Conservation (phyloP, 345 rosid genomes). For the Psidium guajava region DNA sequence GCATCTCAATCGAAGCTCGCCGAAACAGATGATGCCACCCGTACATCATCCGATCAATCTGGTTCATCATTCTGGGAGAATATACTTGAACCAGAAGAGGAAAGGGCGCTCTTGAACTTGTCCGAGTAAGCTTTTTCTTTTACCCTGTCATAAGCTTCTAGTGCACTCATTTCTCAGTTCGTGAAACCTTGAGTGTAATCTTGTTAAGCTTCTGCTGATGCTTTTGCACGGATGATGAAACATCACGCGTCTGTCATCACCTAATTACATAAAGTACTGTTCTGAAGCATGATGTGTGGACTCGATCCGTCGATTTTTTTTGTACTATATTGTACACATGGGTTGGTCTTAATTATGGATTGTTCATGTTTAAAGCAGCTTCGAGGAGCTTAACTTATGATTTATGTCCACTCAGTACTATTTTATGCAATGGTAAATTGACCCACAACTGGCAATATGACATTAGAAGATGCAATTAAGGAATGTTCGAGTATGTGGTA, state of each 20-base stretch:
- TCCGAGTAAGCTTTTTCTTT: conserved; percentile 30
- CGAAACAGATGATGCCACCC: conserved; percentile 21
- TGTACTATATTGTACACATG: neutral
- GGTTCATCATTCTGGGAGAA: conserved; percentile 56
- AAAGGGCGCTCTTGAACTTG: conserved; percentile 50
- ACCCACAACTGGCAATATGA: neutral
- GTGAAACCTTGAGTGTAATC: neutral
- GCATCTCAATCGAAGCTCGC: conserved; percentile 65
- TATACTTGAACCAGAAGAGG: conserved; percentile 75
- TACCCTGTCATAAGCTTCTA: neutral
- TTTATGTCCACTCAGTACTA: neutral
- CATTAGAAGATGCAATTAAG: neutral
- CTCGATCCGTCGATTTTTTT: neutral
- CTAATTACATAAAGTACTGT: neutral
- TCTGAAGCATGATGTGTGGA: neutral
- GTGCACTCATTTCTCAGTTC: neutral
- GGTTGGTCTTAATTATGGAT: neutral
- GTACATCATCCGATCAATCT: conserved; percentile 23
- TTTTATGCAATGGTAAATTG: neutral
- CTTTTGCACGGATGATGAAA: neutral
- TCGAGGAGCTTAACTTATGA: neutral
- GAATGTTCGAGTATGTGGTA: neutral
- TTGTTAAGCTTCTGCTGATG: neutral
- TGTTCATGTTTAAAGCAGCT: neutral
- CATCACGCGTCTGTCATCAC: neutral